Conservation (phyloP, 2,329 filamentous ascomycete species). For the Ceratocystis alfenasii region DNA sequence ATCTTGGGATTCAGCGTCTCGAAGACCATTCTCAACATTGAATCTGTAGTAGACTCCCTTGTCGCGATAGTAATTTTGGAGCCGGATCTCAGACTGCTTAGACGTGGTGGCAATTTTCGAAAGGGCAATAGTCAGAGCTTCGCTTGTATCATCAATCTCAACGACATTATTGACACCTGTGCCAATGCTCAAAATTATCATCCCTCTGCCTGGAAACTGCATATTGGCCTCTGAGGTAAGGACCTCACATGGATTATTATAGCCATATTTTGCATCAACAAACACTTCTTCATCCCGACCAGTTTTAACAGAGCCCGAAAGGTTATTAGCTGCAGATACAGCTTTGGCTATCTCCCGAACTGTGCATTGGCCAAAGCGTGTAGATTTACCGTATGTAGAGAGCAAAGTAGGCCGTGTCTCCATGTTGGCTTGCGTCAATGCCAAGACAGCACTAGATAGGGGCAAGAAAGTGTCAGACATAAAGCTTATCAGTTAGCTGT, state of each 20-base stretch:
- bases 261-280: constrained; percentile 27
- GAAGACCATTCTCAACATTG: constrained; percentile 27
- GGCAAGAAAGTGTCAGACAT: background rate
- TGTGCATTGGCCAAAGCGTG: constrained; percentile 24
- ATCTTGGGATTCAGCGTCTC: too few relatives aligned
- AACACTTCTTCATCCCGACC: constrained; percentile 27
- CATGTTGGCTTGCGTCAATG: background rate
- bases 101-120: background rate
- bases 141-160: constrained; percentile 21
- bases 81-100: background rate
- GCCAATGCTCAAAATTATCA: constrained; percentile 26
- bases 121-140: background rate
- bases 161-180: constrained; percentile 26
- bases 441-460: background rate
- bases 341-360: constrained; percentile 28
- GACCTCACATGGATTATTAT: constrained; percentile 29
- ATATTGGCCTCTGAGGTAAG: constrained; percentile 27
- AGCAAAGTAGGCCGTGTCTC: constrained; percentile 25
- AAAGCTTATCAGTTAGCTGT: background rate
- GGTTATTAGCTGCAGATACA: constrained; percentile 27
- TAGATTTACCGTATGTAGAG: constrained; percentile 26
- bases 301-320: constrained; percentile 27
- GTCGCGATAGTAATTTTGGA: constrained; percentile 23
- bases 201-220: constrained; percentile 24
- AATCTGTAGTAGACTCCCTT: constrained; percentile 25